Base-by-base conservation (phyloP, 768 basidiomycete species). In the Pleurotus pulmonarius region DNA sequence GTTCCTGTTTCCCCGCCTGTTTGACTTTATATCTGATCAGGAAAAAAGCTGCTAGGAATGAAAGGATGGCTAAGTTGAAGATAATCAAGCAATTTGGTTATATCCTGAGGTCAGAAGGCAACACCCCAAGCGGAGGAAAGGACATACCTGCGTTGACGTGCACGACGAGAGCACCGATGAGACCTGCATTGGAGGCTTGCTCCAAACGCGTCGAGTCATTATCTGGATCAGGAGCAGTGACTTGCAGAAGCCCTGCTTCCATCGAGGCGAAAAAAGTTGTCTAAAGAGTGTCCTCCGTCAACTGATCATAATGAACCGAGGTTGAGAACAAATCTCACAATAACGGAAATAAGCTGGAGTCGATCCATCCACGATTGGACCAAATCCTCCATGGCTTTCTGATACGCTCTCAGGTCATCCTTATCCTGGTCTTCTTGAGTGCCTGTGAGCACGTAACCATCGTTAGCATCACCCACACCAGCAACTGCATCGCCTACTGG, bases 331-430 rank as follows among this genome's bases (percentile, higher is more conserved):
- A 25, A 24, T 70, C 81, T 62, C 46, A 83, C 83, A 49, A 84
- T 82, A 34, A 86, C 75, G 40, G 75, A 79, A 65, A 86, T 83
- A 9, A 85, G 69, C 67, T 85, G 82, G 43, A 85, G 72, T 41
- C 83, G 72, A 57, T 85, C 83, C 73, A 81, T 78, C 84, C 84
- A 86, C 3, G 81, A 80, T 60, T 77, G 75, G n/a, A 82, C 73
- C 2, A 85, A 72, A 41, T 81, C 78, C 48, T 67, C 75, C 70
- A 78, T 71, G 2, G 77, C 81, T 49, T 75, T 72, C 59, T 69
- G 70, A 39, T 73, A 69, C 11, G 73, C 74, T 56, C 73, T 66
- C 6, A 78, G 78, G 56, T 85, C 84, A 22, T 64, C 68, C 6
- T 70, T 60, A 59, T 85, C 70, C 59, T 84, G 82, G 1, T 82